Conservation (phyloP, 306 rosid genomes). For the Hylodesmum podocarpum region DNA sequence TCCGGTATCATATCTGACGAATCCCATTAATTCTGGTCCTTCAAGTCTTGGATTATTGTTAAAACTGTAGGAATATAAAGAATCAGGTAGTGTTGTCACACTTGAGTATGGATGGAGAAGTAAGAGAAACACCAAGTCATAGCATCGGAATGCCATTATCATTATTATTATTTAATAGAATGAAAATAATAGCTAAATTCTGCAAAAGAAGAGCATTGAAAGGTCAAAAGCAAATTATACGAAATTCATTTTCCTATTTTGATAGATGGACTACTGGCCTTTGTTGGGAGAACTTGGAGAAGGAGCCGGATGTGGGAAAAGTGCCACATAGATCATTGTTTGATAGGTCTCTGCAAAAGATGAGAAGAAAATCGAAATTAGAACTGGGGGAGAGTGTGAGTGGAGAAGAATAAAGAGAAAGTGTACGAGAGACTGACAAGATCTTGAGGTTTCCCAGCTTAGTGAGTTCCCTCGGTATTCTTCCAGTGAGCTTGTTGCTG, state of each 20-base stretch:
- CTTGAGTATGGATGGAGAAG: background rate
- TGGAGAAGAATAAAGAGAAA: background rate
- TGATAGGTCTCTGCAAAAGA: slow-evolving; percentile 63
- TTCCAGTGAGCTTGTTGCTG: slow-evolving; percentile 67
- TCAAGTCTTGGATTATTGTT: slow-evolving; percentile 74
- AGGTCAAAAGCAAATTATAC: background rate
- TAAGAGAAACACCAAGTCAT: background rate
- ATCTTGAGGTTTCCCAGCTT: slow-evolving; percentile 73
- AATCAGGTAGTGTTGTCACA: background rate
- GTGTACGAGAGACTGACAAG: slow-evolving; percentile 41
- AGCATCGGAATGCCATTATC: background rate
- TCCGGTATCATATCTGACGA: slow-evolving; percentile 76
- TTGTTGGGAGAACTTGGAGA: slow-evolving; percentile 69
- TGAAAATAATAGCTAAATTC: background rate
- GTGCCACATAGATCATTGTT: slow-evolving; percentile 80
- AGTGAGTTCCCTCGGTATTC: slow-evolving; percentile 73
- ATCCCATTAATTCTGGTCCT: slow-evolving; percentile 93
- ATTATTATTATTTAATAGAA: background rate
- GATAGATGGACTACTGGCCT: slow-evolving; percentile 38
- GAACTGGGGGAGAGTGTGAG: background rate
- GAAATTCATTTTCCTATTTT: background rate
- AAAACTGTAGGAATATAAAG: slow-evolving; percentile 58
- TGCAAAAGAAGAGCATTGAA: background rate
- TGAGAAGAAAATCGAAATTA: background rate
- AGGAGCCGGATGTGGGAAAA: slow-evolving; percentile 71